Base-by-base conservation (phyloP, 2,329 filamentous ascomycete species). In the Aspergillus fumigatiaffinis region DNA sequence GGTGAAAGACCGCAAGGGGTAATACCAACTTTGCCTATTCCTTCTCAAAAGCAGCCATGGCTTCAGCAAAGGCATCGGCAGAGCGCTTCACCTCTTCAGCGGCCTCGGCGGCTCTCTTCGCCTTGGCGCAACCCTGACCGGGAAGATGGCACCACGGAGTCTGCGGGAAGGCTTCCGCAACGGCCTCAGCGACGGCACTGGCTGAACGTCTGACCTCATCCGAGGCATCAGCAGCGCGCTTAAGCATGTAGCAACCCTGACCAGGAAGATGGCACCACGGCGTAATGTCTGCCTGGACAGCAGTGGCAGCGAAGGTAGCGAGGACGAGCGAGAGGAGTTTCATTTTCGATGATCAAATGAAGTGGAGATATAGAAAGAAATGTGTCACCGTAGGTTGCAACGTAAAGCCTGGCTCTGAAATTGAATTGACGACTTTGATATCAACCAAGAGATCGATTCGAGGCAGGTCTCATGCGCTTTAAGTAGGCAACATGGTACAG, bases 91-190 rank as follows among this genome's bases (percentile, higher is more conserved):
- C 66, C 32, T 82, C 76, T 66, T 86, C 80, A 70, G 88, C 88
- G 4, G 85, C 85, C 67, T 82, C 80, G 50, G 86, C 86, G 32
- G 87, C 86, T 66, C 89, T 86, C 62, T 80, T 80, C 64, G 87
- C 83, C 28, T 84, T 88, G 64, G 87, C 87, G 60, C 74, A 76
- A 29, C 67, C 65, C 54, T 74, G 66, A 21, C 70, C 73, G 21
- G 70, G 67, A 50, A 66, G 64, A 29, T 58, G 59, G 55, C 73
- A 76, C 72, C 71, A 73, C 55, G 64, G 57, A 47, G 69, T 53
- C 28, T 29, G 28, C 21, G 62, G 61, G n/a, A 61, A 61, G 55
- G 63, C 65, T 42, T 67, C 61, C 28, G 67, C 61, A 60, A 68
- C 69, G 32, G 69, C 66, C 44, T 71, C 68, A 23, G 70, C 67